Percentiles rank a stretch among this genome's conserved stretches.
Evolutionary conservation across 2,329 filamentous ascomycete genomes (phyloP).

Genomic region (Orbilia javanica): DNA sequence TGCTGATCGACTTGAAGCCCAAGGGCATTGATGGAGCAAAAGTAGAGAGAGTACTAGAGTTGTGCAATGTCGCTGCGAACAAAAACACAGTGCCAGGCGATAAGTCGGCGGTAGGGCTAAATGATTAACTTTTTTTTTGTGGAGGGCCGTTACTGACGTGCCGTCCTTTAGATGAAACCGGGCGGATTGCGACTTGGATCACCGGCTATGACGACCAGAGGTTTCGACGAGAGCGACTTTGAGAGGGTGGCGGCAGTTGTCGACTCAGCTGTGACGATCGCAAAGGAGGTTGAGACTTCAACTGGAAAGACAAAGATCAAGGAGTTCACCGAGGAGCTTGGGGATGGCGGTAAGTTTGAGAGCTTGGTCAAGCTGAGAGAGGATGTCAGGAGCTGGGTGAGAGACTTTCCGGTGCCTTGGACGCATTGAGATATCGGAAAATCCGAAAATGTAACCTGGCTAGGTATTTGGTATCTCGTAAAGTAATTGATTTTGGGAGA

Average conservation of each 20-base stretch:
- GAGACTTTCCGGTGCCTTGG: constrained; percentile 80
- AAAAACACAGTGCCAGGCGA: constrained; percentile 99
- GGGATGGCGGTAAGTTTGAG: constrained; percentile 75
- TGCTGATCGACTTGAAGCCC: constrained; percentile 90
- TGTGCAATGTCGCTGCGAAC: constrained; percentile 96
- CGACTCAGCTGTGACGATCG: constrained; percentile 83
- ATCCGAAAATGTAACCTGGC: constrained; percentile 20
- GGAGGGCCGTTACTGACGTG: constrained; percentile 1
- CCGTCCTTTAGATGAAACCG: constrained; percentile 73
- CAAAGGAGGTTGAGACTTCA: constrained; percentile 77
- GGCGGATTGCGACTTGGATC: constrained; percentile 94
- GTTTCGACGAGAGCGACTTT: constrained; percentile 91
- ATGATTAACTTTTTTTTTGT: constrained; percentile 8
- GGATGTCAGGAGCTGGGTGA: constrained; percentile 83
- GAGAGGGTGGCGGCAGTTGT: constrained; percentile 86
- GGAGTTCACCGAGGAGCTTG: constrained; percentile 77
- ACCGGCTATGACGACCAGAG: constrained; percentile 96
- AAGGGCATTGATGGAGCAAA: constrained; percentile 88
- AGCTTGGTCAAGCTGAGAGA: constrained; percentile 80
- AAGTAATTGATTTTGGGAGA: constrained; percentile 16
- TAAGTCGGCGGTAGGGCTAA: constrained; percentile 76
- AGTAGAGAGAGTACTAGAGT: constrained; percentile 88
- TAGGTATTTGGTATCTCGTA: constrained; percentile 3
- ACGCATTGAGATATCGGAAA: constrained; percentile 60
- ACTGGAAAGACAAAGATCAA: constrained; percentile 77